A percentile compares a stretch with the other conserved stretches of the same genome.
Evolutionary conservation across 768 basidiomycete species (phyloP).

Genomic region (Tephrocybe sp.): DNA sequence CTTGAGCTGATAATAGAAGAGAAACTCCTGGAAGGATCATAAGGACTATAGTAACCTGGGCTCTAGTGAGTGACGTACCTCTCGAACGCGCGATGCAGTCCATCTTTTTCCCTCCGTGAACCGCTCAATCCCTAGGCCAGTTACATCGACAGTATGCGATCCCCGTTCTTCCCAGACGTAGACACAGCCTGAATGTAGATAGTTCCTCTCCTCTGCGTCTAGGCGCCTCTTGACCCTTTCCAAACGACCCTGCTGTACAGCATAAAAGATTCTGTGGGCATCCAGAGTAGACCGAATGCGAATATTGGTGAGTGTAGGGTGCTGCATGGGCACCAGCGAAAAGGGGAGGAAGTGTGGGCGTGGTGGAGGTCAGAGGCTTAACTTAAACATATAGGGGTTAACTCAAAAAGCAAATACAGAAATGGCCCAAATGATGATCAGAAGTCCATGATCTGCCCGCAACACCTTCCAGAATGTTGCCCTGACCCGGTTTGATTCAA

Average conservation of each 20-base stretch:
- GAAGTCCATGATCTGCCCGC: conserved; percentile 4
- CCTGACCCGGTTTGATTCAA: conserved; percentile 21
- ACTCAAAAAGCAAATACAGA: not conserved
- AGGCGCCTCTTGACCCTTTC: conserved; percentile 75
- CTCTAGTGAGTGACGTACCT: conserved; percentile 42
- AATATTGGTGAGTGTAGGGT: conserved; percentile 67
- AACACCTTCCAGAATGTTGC: conserved; percentile 1
- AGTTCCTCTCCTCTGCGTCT: conserved; percentile 71
- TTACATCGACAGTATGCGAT: conserved; percentile 64
- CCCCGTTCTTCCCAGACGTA: conserved; percentile 78
- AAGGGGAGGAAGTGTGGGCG: not conserved
- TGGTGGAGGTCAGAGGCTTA: not conserved
- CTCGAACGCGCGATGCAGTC: conserved; percentile 82
- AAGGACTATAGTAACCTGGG: conserved; percentile 1
- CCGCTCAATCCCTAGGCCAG: conserved; percentile 80
- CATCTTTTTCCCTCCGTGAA: conserved; percentile 84
- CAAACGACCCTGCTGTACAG: conserved; percentile 58
- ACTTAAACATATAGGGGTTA: conserved; percentile 9
- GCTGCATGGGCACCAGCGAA: conserved; percentile 36
- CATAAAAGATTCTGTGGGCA: conserved; percentile 80
- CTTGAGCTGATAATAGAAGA: conserved; percentile 78
- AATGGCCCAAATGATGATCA: conserved; percentile 2
- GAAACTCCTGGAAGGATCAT: conserved; percentile 57
- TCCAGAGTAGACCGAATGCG: conserved; percentile 77
- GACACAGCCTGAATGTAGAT: conserved; percentile 52